Evolutionary conservation across 1,284 basidiomycete species (phyloP), one percentile per base, ranked within the genome.

Genomic region (Pyrrhoderma lamaoense): DNA sequence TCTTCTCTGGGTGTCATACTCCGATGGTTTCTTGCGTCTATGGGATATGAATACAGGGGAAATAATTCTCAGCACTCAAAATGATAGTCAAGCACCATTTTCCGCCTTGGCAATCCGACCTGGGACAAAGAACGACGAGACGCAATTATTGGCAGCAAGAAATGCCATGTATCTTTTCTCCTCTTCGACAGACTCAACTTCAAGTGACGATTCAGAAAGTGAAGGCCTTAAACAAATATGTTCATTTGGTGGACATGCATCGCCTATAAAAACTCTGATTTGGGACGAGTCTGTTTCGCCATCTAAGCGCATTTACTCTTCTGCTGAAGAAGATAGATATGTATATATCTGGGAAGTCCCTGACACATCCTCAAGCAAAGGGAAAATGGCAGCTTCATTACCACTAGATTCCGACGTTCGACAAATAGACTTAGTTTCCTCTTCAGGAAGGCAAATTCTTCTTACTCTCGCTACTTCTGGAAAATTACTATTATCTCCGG

Each of bases 281-380:
- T 84, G 81, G 80, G 71, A 74, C 54, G 61, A 65, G 16, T 68
- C 70, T n/a, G 60, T 67, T 53, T 59, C 56, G 34, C 62, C 66
- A 52, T 54, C 68, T 8, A 68, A 65, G 23, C 72, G 70, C 23
- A 88, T 92, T 64, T 67, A 86, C 39, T 85, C 87, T 3, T 74
- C 77, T 18, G 87, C 88, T 3, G 80, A 87, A 59, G 76, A 75
- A 25, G 89, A 92, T 65, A 78, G 89, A 18, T 80, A 85, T 42
- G 70, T 89, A n/a, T 85, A 80, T 60, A 60, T 83, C 45, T 82
- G 85, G 87, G 67, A 78, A 60, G 58, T 77, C 54, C 66, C 70
- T 23, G 67, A 64, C 53, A 67, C 60, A 47, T 59, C 67, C 49
- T 67, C 69, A 51, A 55, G 65, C 43, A 69, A 79, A 64, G 78